These are phyloP conservation scores for Ascochyta lentis DNA, from an alignment of 2,329 filamentous ascomycete genomes.

Conservation along the genomic window DNA sequence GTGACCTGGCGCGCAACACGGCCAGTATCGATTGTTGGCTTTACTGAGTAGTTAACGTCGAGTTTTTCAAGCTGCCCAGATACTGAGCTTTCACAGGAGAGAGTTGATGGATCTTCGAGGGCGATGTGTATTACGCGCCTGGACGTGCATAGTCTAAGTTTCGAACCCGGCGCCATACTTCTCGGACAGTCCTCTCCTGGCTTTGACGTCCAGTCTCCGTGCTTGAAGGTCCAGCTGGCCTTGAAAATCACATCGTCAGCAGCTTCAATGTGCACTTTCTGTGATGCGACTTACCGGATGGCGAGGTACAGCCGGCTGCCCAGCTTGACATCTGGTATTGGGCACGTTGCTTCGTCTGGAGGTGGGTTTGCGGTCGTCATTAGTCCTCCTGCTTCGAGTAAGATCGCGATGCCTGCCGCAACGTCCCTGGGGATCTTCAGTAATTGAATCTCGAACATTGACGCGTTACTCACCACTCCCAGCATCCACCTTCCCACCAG, in stretches of 20 bases:
- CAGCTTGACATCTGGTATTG: constrained; percentile 66
- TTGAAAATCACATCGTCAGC: constrained; percentile 33
- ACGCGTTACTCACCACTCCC: constrained; percentile 69
- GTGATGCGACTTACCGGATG: constrained; percentile 58
- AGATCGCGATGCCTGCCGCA: constrained; percentile 74
- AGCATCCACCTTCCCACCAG: constrained; percentile 83
- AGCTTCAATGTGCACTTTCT: background rate
- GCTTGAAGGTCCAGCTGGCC: constrained; percentile 68
- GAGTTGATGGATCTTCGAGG: constrained; percentile 41
- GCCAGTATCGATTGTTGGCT: background rate
- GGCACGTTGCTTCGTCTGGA: constrained; percentile 59
- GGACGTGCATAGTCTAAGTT: constrained; percentile 71
- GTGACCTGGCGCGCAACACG: background rate
- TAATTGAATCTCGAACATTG: background rate
- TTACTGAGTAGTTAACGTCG: background rate
- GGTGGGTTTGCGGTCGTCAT: constrained; percentile 78
- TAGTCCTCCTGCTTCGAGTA: constrained; percentile 75
- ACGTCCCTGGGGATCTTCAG: constrained; percentile 65
- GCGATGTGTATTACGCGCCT: constrained; percentile 53
- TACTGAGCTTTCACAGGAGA: no score
- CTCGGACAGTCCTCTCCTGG: constrained; percentile 73
- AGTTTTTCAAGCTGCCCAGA: background rate
- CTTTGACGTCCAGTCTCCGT: constrained; percentile 69
- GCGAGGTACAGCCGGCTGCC: constrained; percentile 75
- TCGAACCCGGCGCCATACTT: constrained; percentile 74